Percentiles rank a stretch among this genome's conserved stretches.
Conservation (phyloP, 208 protist genomes). For the Crithidia brevicula region DNA sequence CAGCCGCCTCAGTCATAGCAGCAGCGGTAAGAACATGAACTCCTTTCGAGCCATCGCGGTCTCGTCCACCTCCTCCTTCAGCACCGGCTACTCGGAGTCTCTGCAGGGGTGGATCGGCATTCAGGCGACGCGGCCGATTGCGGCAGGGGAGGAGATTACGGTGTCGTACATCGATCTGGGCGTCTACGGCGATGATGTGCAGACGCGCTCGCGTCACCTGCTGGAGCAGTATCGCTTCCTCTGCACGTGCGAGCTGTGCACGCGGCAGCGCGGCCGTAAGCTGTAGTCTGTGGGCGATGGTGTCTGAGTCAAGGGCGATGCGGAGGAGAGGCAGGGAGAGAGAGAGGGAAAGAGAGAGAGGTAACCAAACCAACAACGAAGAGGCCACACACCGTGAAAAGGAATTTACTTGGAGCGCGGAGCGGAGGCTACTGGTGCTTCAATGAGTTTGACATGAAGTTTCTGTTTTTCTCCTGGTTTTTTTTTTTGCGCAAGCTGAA, state of each 20-base stretch:
- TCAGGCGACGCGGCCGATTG: conserved; percentile 59
- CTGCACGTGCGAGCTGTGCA: conserved; percentile 59
- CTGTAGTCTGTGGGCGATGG: not conserved
- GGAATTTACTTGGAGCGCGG: too few relatives aligned
- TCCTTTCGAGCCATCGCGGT: conserved; percentile 26
- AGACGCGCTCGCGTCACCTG: conserved; percentile 43
- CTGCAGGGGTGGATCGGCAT: conserved; percentile 45
- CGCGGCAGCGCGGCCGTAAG: conserved; percentile 35
- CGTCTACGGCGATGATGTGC: conserved; percentile 42
- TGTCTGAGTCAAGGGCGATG: not conserved
- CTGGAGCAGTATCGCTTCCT: conserved; percentile 79
- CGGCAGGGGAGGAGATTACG: conserved; percentile 74
- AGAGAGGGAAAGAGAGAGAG: too few relatives aligned
- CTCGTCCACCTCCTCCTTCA: conserved; percentile 16
- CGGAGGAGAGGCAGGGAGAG: too few relatives aligned
- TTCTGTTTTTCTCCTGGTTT: too few relatives aligned
- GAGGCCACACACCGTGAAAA: too few relatives aligned
- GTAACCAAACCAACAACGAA: too few relatives aligned
- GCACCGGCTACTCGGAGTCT: conserved; percentile 16
- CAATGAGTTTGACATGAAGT: too few relatives aligned
- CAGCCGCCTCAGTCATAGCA: not conserved
- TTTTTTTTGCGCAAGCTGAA: too few relatives aligned
- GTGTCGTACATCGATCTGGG: conserved; percentile 85
- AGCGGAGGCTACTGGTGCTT: too few relatives aligned
- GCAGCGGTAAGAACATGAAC: conserved; percentile 4